Conservation (phyloP, 169 alveolate species). For the Eimeria praecox region DNA sequence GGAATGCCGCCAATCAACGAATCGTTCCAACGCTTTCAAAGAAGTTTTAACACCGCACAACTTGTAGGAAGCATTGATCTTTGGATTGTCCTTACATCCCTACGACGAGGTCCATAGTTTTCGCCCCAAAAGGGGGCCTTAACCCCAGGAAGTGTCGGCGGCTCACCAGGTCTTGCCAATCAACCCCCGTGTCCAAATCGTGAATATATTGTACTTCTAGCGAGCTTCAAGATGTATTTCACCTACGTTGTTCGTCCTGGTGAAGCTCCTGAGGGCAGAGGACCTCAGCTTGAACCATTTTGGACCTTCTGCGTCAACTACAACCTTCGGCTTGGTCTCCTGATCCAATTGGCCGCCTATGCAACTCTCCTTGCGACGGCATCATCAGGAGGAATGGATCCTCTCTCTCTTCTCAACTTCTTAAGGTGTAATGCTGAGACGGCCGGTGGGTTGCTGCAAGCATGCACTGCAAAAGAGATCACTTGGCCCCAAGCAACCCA, state of each 20-base stretch:
- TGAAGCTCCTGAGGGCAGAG: slow-evolving; percentile 97
- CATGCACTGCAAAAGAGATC: neutral
- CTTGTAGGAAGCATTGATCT: neutral
- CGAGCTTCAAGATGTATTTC: slow-evolving; percentile 90
- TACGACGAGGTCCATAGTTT: neutral
- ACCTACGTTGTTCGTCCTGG: slow-evolving; percentile 97
- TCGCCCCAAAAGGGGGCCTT: slow-evolving; percentile 1
- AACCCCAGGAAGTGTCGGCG: neutral
- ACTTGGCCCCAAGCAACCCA: neutral
- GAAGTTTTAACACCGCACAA: neutral
- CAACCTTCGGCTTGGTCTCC: slow-evolving; percentile 93
- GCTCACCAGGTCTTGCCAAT: slow-evolving; percentile 15
- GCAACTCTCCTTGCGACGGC: slow-evolving; percentile 85
- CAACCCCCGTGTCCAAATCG: neutral
- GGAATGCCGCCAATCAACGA: neutral
- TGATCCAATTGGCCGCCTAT: slow-evolving; percentile 89
- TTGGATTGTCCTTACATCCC: neutral
- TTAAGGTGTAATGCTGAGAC: slow-evolving; percentile 91
- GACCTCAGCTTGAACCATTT: slow-evolving; percentile 95
- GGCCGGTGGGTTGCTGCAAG: slow-evolving; percentile 84
- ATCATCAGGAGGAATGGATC: slow-evolving; percentile 90
- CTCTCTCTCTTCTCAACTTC: slow-evolving; percentile 90
- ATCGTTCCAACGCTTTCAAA: neutral
- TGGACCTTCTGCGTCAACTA: slow-evolving; percentile 93
- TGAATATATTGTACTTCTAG: neutral